Conservation (phyloP, 768 basidiomycete species). For the Rhizopogon vulgaris region DNA sequence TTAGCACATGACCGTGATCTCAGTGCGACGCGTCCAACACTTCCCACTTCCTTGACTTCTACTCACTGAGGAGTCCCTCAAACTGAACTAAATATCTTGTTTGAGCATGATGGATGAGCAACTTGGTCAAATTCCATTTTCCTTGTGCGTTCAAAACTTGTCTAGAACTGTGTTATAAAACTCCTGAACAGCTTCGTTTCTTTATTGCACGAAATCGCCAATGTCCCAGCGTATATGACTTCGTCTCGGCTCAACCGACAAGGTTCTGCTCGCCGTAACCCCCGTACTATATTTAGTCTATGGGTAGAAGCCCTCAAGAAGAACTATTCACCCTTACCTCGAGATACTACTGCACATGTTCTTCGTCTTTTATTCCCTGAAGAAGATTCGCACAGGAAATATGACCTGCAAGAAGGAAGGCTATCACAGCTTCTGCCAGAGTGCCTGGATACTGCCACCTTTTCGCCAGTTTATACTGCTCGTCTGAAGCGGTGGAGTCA, state of each 20-base stretch:
- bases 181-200: conserved; percentile 38
- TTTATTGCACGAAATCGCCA: conserved; percentile 40
- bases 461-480: conserved; percentile 17
- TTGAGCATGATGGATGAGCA: background rate
- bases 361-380: conserved; percentile 84
- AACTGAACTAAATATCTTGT: background rate
- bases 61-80: too few relatives aligned
- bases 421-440: conserved; percentile 49
- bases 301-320: conserved; percentile 41
- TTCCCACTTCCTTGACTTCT: too few relatives aligned
- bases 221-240: conserved; percentile 16
- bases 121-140: conserved; percentile 30
- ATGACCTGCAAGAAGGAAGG: conserved; percentile 62
- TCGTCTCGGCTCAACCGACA: conserved; percentile 9
- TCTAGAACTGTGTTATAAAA: conserved; percentile 1
- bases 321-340: conserved; percentile 43
- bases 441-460: conserved; percentile 35
- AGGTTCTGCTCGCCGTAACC: conserved; percentile 21
- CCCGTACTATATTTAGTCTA: conserved; percentile 32
- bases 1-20: too few relatives aligned
- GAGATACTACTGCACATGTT: conserved; percentile 49
- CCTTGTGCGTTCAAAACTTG: conserved; percentile 31
- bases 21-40: too few relatives aligned
- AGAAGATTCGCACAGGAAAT: conserved; percentile 65
- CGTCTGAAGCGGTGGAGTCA: conserved; percentile 33